A percentile compares a stretch with the other conserved stretches of the same genome.
Evolutionary conservation across 2,329 filamentous ascomycete genomes (phyloP).

Genomic region (Arthrinium puccinioides): DNA sequence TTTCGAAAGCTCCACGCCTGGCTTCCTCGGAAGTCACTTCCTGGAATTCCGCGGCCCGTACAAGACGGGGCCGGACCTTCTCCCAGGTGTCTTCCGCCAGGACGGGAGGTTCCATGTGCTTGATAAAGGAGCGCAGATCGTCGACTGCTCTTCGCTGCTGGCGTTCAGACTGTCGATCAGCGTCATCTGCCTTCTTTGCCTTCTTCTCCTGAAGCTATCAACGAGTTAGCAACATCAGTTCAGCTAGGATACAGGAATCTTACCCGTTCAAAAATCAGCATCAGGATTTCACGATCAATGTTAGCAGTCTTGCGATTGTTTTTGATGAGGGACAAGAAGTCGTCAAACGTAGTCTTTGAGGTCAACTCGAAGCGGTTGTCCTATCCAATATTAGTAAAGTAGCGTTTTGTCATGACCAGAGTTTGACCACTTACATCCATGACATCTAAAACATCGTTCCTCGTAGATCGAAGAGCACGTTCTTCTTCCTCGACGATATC

Average conservation of each 20-base stretch:
- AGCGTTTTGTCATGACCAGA: too few species aligned
- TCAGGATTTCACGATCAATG: slow-evolving; percentile 72
- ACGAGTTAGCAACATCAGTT: slow-evolving; percentile 14
- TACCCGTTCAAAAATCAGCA: slow-evolving; percentile 77
- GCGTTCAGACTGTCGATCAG: slow-evolving; percentile 79
- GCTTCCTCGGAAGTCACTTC: slow-evolving; percentile 76
- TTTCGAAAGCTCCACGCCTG: slow-evolving; percentile 81
- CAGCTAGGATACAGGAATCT: slow-evolving; percentile 14
- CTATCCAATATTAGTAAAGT: slow-evolving; percentile 34
- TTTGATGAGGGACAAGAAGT: slow-evolving; percentile 76
- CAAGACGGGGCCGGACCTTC: slow-evolving; percentile 71
- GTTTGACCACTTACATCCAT: slow-evolving; percentile 75
- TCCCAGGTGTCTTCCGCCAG: slow-evolving; percentile 77
- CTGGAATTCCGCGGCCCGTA: slow-evolving; percentile 77
- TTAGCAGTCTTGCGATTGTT: slow-evolving; percentile 83
- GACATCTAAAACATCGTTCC: slow-evolving; percentile 81
- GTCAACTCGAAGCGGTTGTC: slow-evolving; percentile 90
- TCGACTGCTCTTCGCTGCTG: slow-evolving; percentile 81
- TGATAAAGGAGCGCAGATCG: slow-evolving; percentile 76
- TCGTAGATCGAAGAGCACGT: slow-evolving; percentile 68
- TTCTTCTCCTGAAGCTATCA: slow-evolving; percentile 75
- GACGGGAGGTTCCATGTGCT: slow-evolving; percentile 83
- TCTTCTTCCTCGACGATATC: slow-evolving; percentile 93
- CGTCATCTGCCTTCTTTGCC: slow-evolving; percentile 65
- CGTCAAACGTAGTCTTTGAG: slow-evolving; percentile 77